Percentiles rank a stretch among this genome's conserved stretches.
Evolutionary conservation across 1,284 basidiomycete genomes (phyloP).

Genomic region (Marasmius fiardii): DNA sequence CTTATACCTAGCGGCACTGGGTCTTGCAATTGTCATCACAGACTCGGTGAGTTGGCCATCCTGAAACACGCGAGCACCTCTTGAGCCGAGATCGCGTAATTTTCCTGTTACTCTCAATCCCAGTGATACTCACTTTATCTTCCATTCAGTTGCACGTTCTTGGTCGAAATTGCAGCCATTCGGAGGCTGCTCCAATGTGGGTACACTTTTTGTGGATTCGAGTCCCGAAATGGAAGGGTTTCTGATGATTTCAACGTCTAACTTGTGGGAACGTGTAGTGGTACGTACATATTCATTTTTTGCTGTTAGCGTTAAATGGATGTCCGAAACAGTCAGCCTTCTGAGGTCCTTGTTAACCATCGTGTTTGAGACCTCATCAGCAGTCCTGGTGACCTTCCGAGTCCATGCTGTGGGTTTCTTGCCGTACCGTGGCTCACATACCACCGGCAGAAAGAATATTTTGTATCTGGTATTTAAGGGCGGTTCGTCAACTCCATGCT

Average conservation of each 20-base stretch:
- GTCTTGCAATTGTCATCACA: conserved; percentile 9
- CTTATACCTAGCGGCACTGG: conserved; percentile 2
- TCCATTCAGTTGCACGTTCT: not conserved
- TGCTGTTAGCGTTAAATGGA: not conserved
- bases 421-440: too few species aligned
- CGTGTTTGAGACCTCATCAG: conserved; percentile 10
- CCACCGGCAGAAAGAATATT: conserved; percentile 4
- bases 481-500: conserved; percentile 1
- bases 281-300: not conserved
- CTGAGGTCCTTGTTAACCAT: conserved; percentile 13
- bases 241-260: not conserved
- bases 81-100: too few species aligned
- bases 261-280: not conserved
- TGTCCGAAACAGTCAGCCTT: not conserved
- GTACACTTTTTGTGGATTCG: not conserved
- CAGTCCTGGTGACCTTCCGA: conserved; percentile 6
- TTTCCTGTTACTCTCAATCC: not conserved
- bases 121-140: too few species aligned
- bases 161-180: not conserved
- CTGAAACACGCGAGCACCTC: too few species aligned
- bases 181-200: not conserved
- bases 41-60: conserved; percentile 4
- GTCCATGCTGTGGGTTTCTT: too few species aligned
- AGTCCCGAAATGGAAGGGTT: too few species aligned
- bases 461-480: conserved; percentile 11